These are phyloP conservation scores for Vitellaria paradoxa DNA, from an alignment of 179 eudicot species.

Conservation along the genomic window DNA sequence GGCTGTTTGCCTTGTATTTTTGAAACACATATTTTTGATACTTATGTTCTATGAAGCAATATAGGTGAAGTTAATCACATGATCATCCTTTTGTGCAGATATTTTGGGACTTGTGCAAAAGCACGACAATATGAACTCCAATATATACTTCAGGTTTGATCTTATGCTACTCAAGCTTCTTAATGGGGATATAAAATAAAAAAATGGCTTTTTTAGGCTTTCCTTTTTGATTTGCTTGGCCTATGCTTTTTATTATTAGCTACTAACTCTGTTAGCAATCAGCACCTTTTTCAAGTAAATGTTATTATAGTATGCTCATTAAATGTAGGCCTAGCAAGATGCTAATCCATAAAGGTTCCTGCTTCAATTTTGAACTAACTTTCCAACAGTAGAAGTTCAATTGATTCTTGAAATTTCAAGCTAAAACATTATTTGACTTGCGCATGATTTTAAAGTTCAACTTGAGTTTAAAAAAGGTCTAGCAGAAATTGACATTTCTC, in stretches of 20 bases:
- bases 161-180: background rate
- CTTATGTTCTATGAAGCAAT: background rate
- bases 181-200: background rate
- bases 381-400: background rate
- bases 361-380: conserved; percentile 5
- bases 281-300: background rate
- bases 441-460: conserved; percentile 3
- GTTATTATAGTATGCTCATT: background rate
- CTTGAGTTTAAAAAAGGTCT: background rate
- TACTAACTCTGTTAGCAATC: background rate
- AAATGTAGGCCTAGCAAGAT: background rate
- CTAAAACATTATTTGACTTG: background rate
- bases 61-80: background rate
- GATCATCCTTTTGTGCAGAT: conserved; percentile 43
- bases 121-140: conserved; percentile 88
- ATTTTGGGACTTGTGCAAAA: conserved; percentile 68
- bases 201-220: background rate
- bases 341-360: background rate
- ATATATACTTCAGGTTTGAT: conserved; percentile 76
- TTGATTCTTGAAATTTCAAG: background rate
- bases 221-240: background rate
- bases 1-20: conserved; percentile 27
- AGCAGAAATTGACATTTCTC: background rate
- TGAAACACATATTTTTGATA: background rate
- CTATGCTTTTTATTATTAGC: background rate